phyloP scores from a whole-genome alignment of 2,329 filamentous ascomycete species.

The Ophiostoma tasmaniense region DNA sequence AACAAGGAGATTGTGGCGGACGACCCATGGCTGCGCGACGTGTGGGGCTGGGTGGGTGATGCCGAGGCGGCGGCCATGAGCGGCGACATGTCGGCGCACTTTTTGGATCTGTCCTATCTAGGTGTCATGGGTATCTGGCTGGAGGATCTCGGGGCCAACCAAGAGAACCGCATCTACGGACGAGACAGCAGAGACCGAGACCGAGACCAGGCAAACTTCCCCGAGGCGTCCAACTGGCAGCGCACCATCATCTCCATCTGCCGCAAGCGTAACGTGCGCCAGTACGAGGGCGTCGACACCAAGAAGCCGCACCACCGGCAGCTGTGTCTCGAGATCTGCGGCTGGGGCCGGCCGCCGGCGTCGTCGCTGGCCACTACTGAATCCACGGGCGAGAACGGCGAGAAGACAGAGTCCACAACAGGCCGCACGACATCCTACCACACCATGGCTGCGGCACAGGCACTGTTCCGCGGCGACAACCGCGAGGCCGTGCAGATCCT shows the following conservation, averaged over 20 bases:
- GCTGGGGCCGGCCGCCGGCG: slow-evolving; percentile 51
- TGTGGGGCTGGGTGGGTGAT: slow-evolving; percentile 69
- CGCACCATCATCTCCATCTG: slow-evolving; percentile 56
- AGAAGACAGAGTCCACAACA: background rate
- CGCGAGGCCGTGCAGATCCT: slow-evolving; percentile 62
- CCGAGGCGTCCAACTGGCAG: slow-evolving; percentile 49
- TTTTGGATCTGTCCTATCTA: slow-evolving; percentile 65
- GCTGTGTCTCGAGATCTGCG: slow-evolving; percentile 65
- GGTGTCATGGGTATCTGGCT: slow-evolving; percentile 67
- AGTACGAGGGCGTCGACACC: slow-evolving; percentile 29
- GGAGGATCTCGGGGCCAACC: slow-evolving; percentile 52
- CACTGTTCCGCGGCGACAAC: slow-evolving; percentile 63
- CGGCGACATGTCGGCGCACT: slow-evolving; percentile 60
- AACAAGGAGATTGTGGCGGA: slow-evolving; percentile 63
- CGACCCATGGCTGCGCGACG: slow-evolving; percentile 64
- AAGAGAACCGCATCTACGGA: slow-evolving; percentile 18
- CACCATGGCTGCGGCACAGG: slow-evolving; percentile 68
- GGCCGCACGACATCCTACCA: slow-evolving; percentile 45
- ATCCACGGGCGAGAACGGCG: background rate
- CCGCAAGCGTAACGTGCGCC: slow-evolving; percentile 50
- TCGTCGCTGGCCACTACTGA: background rate
- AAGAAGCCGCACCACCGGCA: slow-evolving; percentile 61
- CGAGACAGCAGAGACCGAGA: slow-evolving; percentile 15
- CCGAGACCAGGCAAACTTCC: slow-evolving; percentile 35
- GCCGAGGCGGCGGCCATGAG: slow-evolving; percentile 56